phyloP scores from a whole-genome alignment of 345 rosid genomes.

The Gossypium australe region DNA sequence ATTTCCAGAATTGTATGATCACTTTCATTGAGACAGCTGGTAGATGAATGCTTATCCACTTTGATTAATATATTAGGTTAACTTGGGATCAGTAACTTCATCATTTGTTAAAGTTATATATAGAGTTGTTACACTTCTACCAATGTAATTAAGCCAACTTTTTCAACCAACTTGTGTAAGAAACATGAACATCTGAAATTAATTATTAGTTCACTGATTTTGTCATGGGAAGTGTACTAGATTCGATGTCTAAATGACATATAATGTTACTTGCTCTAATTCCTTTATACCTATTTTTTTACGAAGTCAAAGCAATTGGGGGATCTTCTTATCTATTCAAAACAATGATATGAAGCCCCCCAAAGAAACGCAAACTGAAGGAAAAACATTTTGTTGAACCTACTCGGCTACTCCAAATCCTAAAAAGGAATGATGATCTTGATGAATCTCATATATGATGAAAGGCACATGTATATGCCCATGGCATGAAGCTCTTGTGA shows the following conservation, averaged over 20 bases:
- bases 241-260: neutral
- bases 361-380: neutral
- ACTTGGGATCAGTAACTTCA: slow-evolving; percentile 3
- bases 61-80: neutral
- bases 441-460: slow-evolving; percentile 20
- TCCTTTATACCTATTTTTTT: neutral
- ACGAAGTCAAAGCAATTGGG: neutral
- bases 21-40: neutral
- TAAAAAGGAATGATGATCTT: slow-evolving; percentile 11
- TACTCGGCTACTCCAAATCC: neutral
- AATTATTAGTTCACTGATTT: neutral
- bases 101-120: neutral
- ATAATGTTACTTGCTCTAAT: neutral
- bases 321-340: neutral
- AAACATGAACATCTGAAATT: neutral
- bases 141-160: slow-evolving; percentile 4
- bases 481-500: slow-evolving; percentile 7
- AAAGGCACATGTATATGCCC: slow-evolving; percentile 24
- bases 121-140: neutral
- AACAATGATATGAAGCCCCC: neutral
- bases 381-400: neutral
- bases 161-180: neutral
- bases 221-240: neutral
- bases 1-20: neutral
- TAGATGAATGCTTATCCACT: slow-evolving; percentile 10